Conservation (phyloP, 1,284 basidiomycete genomes). For the Tremellales sp. region DNA sequence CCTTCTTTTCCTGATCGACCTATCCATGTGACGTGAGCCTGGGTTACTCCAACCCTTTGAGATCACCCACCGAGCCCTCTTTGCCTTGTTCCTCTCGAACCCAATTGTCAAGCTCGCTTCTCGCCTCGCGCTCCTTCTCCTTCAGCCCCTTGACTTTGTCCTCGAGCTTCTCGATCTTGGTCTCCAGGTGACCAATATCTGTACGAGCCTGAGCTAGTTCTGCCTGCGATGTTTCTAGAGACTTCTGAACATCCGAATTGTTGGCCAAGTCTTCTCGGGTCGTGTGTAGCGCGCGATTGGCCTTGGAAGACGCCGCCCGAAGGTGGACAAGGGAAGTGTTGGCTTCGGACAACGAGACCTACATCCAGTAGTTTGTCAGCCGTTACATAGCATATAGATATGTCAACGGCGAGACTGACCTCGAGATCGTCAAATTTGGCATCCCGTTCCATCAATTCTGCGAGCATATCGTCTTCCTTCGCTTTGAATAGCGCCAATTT, state of each 20-base stretch:
- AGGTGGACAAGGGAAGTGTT: conserved; percentile 33
- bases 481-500: conserved; percentile 35
- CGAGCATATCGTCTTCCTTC: conserved; percentile 29
- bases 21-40: not conserved
- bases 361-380: not conserved
- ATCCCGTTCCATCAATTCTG: conserved; percentile 30
- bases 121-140: conserved; percentile 28
- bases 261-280: too few relatives aligned
- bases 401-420: conserved; percentile 17
- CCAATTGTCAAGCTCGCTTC: conserved; percentile 29
- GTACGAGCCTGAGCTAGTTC: conserved; percentile 10
- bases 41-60: not conserved
- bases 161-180: conserved; percentile 26
- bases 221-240: conserved; percentile 2
- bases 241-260: not conserved
- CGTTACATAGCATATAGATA: not conserved
- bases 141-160: conserved; percentile 19
- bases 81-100: conserved; percentile 28
- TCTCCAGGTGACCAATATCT: conserved; percentile 19
- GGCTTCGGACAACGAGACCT: conserved; percentile 23
- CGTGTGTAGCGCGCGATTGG: conserved; percentile 10
- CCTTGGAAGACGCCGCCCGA: conserved; percentile 20
- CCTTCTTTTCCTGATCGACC: conserved; percentile 25
- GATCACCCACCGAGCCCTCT: conserved; percentile 18
- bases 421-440: conserved; percentile 28